Evolutionary conservation across 768 basidiomycete species (phyloP), one percentile per base, ranked within the genome.

Genomic region (Exsudoporus frostii): DNA sequence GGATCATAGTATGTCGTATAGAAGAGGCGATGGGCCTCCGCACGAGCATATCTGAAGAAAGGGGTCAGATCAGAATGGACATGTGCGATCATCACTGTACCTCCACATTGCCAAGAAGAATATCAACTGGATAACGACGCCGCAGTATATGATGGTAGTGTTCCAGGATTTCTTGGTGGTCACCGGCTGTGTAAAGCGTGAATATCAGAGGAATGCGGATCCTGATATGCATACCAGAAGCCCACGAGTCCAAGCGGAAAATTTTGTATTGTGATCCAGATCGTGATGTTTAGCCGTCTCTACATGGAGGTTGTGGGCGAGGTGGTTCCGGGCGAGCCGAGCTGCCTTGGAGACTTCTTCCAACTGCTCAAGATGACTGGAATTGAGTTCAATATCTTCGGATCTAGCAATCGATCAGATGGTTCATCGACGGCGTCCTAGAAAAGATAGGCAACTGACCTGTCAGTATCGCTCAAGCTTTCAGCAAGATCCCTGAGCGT

Each of bases 1-100:
- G 89, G 85, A 65, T 92, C 88, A 61, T 86, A 89, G 59, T 89
- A 90, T 53, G 80, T 84, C 55, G 83, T 86, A 60, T 89, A 74
- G 69, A 88, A 90, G 29, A 82, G 71, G 22, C 79, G 74, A 62
- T 67, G 75, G 41, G 85, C 81, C 65, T 43, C 70, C 60, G 54
- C 77, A 75, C 60, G 82, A 56, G 59, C 88, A 36, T 66, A 71
- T 57, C 69, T 70, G 9, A 83, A 43, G 40, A 46, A 48, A 58
- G 15, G 43, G 29, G 50, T 53, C 30, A 60, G 42, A 52, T 64
- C 25, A 50, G 13, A 5, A 14, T 22, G 24, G 48, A 20, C 29
- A 7, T 45, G 52, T 47, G 36, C 20, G 30, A 32, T 43, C 15
- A 34, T 48, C n/a, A 62, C 76, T 11, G 39, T 65, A 88, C 86